Conservation (phyloP, 768 basidiomycete species). For the Amanita muscaria region DNA sequence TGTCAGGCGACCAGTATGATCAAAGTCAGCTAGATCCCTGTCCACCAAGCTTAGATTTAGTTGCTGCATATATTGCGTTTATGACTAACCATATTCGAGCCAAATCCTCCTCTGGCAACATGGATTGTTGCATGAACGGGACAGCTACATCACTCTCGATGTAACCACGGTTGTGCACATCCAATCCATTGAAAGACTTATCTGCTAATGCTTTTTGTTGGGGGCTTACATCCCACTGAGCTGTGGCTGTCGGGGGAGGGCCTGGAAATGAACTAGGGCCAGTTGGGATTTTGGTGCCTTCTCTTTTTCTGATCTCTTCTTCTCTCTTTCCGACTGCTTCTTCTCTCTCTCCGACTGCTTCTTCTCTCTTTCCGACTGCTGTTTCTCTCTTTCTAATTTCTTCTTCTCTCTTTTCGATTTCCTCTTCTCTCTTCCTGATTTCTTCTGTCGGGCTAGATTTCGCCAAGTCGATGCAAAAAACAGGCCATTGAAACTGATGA, state of each 20-base stretch:
- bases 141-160: slow-evolving; percentile 94
- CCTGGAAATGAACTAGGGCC: slow-evolving; percentile 22
- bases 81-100: slow-evolving; percentile 80
- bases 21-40: slow-evolving; percentile 92
- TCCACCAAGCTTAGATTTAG: not conserved
- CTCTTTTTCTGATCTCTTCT: no score
- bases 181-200: slow-evolving; percentile 45
- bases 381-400: no score
- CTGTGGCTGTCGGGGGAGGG: slow-evolving; percentile 23
- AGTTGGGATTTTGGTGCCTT: no score
- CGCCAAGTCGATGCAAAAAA: not conserved
- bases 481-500: not conserved
- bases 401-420: no score
- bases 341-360: no score
- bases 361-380: no score
- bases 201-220: slow-evolving; percentile 35
- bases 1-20: slow-evolving; percentile 78
- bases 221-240: slow-evolving; percentile 75
- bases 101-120: slow-evolving; percentile 71
- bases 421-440: no score
- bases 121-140: slow-evolving; percentile 90
- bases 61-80: not conserved
- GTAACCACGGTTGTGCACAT: slow-evolving; percentile 62
- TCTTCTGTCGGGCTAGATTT: no score
- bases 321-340: no score